Percentiles rank a stretch among this genome's conserved stretches.
Conservation (phyloP, 2,329 filamentous ascomycete species). For the Erysiphe pulchra region DNA sequence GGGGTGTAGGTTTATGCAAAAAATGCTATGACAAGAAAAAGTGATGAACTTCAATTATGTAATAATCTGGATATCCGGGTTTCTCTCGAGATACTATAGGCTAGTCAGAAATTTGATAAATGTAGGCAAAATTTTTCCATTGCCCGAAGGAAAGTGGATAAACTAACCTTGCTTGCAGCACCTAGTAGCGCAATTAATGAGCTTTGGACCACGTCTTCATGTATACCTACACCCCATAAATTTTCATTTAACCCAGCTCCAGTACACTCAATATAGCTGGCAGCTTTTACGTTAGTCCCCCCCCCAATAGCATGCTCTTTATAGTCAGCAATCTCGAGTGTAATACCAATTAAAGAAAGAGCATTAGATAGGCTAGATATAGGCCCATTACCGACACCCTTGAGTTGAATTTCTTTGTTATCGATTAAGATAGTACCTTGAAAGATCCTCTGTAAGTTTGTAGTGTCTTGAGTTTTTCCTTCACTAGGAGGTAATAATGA, state of each 20-base stretch:
- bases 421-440: constrained; percentile 67
- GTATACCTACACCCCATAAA: constrained; percentile 78
- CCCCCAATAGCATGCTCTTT: constrained; percentile 83
- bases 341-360: constrained; percentile 50
- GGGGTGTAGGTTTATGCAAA: too few relatives aligned
- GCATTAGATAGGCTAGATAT: constrained; percentile 74
- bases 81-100: too few relatives aligned
- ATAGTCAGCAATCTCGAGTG: constrained; percentile 80
- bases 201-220: constrained; percentile 78
- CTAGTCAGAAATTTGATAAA: too few relatives aligned
- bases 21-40: too few relatives aligned
- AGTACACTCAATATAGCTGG: constrained; percentile 79
- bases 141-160: not conserved
- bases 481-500: constrained; percentile 43
- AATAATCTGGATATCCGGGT: too few relatives aligned
- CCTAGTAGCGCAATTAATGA: constrained; percentile 66
- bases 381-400: constrained; percentile 66
- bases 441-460: constrained; percentile 59
- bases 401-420: constrained; percentile 50
- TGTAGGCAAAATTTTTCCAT: too few relatives aligned
- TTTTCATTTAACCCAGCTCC: constrained; percentile 37
- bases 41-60: too few relatives aligned
- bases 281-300: constrained; percentile 69
- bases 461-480: constrained; percentile 51
- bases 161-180: constrained; percentile 61